Conservation (phyloP, 495 filamentous ascomycete species). For the Lichenothelia convexa region DNA sequence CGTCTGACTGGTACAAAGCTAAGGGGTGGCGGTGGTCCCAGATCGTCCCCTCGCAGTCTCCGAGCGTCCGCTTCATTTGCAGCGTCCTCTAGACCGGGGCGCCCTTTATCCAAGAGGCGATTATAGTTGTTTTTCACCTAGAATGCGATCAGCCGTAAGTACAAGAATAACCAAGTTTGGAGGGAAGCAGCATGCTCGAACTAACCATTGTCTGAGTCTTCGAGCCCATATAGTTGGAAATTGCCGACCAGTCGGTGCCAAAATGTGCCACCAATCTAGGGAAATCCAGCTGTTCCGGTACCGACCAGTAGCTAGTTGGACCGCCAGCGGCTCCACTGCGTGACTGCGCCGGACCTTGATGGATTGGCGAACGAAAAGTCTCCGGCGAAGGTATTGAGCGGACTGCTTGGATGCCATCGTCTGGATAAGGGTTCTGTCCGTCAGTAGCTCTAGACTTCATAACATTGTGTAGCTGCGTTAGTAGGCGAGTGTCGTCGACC, state of each 20-base stretch:
- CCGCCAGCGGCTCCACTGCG: constrained; percentile 11
- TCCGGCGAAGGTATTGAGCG: too few relatives aligned
- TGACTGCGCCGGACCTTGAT: not conserved
- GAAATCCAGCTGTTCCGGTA: constrained; percentile 76
- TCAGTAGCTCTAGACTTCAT: constrained; percentile 2
- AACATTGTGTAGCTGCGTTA: constrained; percentile 8
- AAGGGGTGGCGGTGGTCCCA: constrained; percentile 45
- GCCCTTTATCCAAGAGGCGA: constrained; percentile 49
- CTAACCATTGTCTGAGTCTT: constrained; percentile 90
- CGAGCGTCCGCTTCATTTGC: constrained; percentile 54
- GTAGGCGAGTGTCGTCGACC: constrained; percentile 11
- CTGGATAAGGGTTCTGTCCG: not conserved
- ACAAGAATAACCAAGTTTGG: constrained; percentile 1
- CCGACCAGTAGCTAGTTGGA: constrained; percentile 93
- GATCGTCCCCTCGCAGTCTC: constrained; percentile 48
- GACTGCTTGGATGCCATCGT: constrained; percentile 10
- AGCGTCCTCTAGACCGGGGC: constrained; percentile 45
- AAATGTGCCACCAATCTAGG: constrained; percentile 56
- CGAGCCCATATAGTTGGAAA: constrained; percentile 63
- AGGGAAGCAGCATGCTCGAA: not conserved
- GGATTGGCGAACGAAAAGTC: not conserved
- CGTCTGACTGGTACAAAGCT: constrained; percentile 39
- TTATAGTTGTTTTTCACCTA: constrained; percentile 89
- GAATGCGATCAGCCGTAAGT: too few relatives aligned
- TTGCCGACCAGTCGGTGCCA: constrained; percentile 73